These are phyloP conservation scores for Obba rivulosa DNA, from an alignment of 768 basidiomycete genomes.

Conservation along the genomic window DNA sequence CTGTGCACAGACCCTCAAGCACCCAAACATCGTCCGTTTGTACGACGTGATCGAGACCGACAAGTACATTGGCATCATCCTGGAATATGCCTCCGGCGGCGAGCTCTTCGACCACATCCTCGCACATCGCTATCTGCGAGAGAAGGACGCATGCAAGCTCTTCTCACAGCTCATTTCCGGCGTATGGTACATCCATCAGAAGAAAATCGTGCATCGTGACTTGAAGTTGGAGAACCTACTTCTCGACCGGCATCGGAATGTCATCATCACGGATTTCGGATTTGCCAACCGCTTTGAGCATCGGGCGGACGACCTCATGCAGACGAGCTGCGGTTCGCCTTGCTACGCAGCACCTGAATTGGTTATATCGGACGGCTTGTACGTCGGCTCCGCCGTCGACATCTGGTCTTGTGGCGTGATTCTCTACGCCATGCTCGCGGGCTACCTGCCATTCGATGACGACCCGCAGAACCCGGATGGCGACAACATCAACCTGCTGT, in stretches of 20 bases:
- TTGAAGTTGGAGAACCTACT: constrained; percentile 98
- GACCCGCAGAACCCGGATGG: constrained; percentile 98
- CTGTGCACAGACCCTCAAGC: constrained; percentile 70
- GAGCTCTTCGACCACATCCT: constrained; percentile 99
- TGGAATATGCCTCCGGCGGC: constrained; percentile 97
- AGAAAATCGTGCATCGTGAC: constrained; percentile 99
- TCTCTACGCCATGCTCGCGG: constrained; percentile 94
- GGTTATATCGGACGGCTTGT: constrained; percentile 94
- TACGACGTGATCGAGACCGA: constrained; percentile 99
- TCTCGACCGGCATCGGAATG: constrained; percentile 94
- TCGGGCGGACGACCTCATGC: constrained; percentile 91
- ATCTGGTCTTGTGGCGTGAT: constrained; percentile 98
- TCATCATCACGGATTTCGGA: constrained; percentile 99
- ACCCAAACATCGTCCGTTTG: constrained; percentile 95
- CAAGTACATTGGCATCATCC: constrained; percentile 98
- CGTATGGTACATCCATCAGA: constrained; percentile 98
- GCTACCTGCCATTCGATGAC: constrained; percentile 98
- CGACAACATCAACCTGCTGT: constrained; percentile 97
- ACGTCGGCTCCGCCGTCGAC: constrained; percentile 96
- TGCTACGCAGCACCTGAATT: constrained; percentile 99
- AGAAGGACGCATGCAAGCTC: constrained; percentile 89
- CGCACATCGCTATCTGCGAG: constrained; percentile 93
- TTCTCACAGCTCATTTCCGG: constrained; percentile 98
- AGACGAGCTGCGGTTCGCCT: constrained; percentile 93
- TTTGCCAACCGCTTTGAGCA: constrained; percentile 98